These are phyloP conservation scores for Sporothrix protearum DNA, from an alignment of 2,329 filamentous ascomycete species.

Conservation along the genomic window DNA sequence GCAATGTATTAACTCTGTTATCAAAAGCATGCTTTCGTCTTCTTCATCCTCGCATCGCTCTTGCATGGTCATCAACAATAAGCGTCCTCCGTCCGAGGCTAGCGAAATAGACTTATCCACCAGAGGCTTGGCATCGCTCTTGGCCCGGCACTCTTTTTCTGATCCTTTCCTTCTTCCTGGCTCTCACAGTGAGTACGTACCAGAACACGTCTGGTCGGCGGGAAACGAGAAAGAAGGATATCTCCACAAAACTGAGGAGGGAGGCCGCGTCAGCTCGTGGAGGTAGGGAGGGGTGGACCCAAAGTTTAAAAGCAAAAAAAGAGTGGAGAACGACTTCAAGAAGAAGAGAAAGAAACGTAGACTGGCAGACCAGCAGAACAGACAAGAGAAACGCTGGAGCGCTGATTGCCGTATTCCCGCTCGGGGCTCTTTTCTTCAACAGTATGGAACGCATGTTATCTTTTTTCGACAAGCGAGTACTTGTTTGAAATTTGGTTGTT, in stretches of 20 bases:
- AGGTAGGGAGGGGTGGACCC: constrained; percentile 21
- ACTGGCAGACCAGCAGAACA: not conserved
- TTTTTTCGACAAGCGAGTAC: not conserved
- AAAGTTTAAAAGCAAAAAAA: constrained; percentile 15
- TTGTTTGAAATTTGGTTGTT: not conserved
- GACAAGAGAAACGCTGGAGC: not conserved
- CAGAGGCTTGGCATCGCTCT: constrained; percentile 22
- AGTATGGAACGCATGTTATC: not conserved
- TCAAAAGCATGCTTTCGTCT: not conserved
- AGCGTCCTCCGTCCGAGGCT: constrained; percentile 16
- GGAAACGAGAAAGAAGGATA: constrained; percentile 17
- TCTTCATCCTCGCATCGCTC: not conserved
- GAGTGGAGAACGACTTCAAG: not conserved
- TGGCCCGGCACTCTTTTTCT: constrained; percentile 14
- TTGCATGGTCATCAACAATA: constrained; percentile 10
- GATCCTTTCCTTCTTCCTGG: not conserved
- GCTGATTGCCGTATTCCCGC: not conserved
- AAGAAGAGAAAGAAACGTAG: not conserved
- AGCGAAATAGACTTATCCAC: constrained; percentile 25
- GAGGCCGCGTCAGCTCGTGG: constrained; percentile 29
- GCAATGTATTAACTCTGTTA: not conserved
- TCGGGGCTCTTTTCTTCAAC: constrained; percentile 3
- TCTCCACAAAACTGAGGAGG: constrained; percentile 21
- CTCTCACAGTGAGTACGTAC: not conserved
- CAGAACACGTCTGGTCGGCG: not conserved